Conservation (phyloP, 1,139 yeast species). For the Pichia sp. region DNA sequence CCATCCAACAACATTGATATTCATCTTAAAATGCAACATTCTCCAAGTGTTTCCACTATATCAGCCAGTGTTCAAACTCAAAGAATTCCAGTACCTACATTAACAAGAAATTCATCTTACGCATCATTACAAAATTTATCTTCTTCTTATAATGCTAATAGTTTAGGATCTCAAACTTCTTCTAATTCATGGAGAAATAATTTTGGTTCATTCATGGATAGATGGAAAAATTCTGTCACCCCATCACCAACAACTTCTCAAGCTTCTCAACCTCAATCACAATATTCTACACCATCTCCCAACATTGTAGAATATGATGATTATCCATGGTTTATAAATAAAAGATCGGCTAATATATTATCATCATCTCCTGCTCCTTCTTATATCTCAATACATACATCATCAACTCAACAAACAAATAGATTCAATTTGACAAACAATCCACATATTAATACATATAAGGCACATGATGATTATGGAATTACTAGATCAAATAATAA, state of each 20-base stretch:
- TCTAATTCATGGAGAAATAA: conserved; percentile 29
- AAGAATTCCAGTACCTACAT: conserved; percentile 17
- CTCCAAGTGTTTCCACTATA: conserved; percentile 21
- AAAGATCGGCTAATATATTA: conserved; percentile 4
- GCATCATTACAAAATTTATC: conserved; percentile 31
- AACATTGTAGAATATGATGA: conserved; percentile 40
- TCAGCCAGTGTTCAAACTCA: conserved; percentile 20
- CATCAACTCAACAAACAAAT: conserved; percentile 1
- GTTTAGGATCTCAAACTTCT: conserved; percentile 13
- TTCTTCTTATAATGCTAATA: conserved; percentile 23
- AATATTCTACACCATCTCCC: conserved; percentile 37
- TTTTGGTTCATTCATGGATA: conserved; percentile 28
- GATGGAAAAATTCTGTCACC: conserved; percentile 21
- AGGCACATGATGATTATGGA: conserved; percentile 2
- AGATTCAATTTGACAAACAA: conserved; percentile 4
- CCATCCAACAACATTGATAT: neutral
- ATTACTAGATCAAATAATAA: conserved; percentile 8
- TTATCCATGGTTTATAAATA: conserved; percentile 31
- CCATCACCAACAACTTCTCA: conserved; percentile 15
- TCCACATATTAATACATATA: conserved; percentile 3
- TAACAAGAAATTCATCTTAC: conserved; percentile 28
- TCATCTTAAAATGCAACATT: conserved; percentile 14
- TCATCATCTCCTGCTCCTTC: conserved; percentile 11
- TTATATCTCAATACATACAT: conserved; percentile 3
- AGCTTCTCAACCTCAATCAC: conserved; percentile 2